Evolutionary conservation across 2,329 filamentous ascomycete genomes (phyloP).

Genomic region (Ophiocordyceps robertsii): DNA sequence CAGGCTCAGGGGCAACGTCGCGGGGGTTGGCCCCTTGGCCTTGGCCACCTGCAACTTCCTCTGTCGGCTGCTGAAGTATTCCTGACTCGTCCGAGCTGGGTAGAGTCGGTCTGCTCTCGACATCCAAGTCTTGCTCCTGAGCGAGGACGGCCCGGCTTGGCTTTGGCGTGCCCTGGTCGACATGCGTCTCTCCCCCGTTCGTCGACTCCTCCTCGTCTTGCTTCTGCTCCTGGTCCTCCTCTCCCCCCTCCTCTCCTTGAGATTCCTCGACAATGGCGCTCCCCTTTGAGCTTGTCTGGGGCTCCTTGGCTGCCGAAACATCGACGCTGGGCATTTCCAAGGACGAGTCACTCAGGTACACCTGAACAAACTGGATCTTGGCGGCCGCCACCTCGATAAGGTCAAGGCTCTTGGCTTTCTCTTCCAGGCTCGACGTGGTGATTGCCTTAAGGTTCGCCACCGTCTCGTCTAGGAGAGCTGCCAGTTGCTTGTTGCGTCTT

Average conservation of each 20-base stretch:
- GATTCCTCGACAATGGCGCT: background rate
- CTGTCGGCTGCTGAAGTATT: no score
- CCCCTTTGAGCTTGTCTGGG: background rate
- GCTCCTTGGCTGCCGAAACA: background rate
- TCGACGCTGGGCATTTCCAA: slow-evolving; percentile 28
- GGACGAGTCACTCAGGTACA: slow-evolving; percentile 44
- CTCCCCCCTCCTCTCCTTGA: background rate
- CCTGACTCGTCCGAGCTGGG: background rate
- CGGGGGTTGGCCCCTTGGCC: no score
- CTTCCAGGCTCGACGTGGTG: slow-evolving; percentile 34
- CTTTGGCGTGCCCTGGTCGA: no score
- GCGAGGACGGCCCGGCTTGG: background rate
- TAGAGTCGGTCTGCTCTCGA: background rate
- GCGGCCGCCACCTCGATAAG: slow-evolving; percentile 44
- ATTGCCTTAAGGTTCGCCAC: slow-evolving; percentile 49
- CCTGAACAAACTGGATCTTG: slow-evolving; percentile 52
- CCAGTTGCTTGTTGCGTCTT: slow-evolving; percentile 51
- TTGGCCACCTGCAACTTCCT: no score
- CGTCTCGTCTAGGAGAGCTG: slow-evolving; percentile 54
- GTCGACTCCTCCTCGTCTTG: no score
- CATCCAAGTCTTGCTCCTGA: background rate
- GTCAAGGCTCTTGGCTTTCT: slow-evolving; percentile 35
- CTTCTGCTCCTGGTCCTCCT: no score
- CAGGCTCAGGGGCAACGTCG: slow-evolving; percentile 1
- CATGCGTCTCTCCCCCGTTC: no score